These are phyloP conservation scores for Kalmusia sp. DNA, from an alignment of 2,329 filamentous ascomycete species.

Conservation along the genomic window DNA sequence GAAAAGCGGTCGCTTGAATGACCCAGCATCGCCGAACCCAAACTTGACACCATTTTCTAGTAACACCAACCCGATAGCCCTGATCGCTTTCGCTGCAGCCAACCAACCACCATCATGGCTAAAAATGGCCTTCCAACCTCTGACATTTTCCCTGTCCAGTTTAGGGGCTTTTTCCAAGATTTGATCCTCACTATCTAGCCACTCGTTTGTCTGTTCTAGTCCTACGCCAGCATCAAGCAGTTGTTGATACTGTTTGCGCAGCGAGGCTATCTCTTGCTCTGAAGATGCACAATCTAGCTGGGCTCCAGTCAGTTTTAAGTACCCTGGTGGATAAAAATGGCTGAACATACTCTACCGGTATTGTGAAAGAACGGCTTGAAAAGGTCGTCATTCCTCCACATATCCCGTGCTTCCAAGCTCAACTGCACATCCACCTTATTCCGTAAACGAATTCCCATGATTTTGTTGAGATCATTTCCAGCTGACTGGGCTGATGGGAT, in stretches of 20 bases:
- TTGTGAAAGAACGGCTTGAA: slow-evolving; percentile 57
- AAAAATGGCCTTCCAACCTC: slow-evolving; percentile 57
- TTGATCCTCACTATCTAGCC: slow-evolving; percentile 54
- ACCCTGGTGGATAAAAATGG: not conserved
- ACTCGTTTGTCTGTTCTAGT: slow-evolving; percentile 50
- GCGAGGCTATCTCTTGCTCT: slow-evolving; percentile 46
- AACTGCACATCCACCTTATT: slow-evolving; percentile 48
- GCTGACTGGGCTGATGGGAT: slow-evolving; percentile 57
- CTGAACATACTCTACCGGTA: slow-evolving; percentile 43
- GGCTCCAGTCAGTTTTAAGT: slow-evolving; percentile 9
- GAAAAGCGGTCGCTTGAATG: slow-evolving; percentile 54
- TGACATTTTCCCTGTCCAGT: slow-evolving; percentile 49
- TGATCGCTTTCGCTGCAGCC: slow-evolving; percentile 56
- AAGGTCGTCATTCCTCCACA: slow-evolving; percentile 55
- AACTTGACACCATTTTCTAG: slow-evolving; percentile 51
- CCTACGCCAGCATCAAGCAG: slow-evolving; percentile 38
- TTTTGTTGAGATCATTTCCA: slow-evolving; percentile 61
- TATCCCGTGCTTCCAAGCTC: slow-evolving; percentile 42
- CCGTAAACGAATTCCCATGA: slow-evolving; percentile 49
- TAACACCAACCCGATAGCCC: slow-evolving; percentile 53
- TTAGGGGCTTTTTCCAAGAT: slow-evolving; percentile 52
- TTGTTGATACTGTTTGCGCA: slow-evolving; percentile 46
- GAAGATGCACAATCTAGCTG: slow-evolving; percentile 42
- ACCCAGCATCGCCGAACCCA: slow-evolving; percentile 52
- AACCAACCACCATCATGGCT: slow-evolving; percentile 56